phyloP scores from a whole-genome alignment of 805 yeast genomes.

The Kregervanrija fluxuum region DNA sequence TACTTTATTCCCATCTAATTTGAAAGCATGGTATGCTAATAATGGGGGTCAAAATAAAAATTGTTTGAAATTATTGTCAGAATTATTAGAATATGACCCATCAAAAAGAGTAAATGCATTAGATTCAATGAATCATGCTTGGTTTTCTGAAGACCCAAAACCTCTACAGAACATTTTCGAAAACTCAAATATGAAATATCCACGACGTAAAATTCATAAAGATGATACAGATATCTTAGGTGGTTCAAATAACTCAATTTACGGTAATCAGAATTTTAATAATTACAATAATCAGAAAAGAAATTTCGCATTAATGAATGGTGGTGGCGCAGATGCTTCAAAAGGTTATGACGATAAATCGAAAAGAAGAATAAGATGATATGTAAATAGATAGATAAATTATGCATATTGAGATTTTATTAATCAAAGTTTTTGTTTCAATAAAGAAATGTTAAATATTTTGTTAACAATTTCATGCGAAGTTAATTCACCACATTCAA shows the following conservation, averaged over 20 bases:
- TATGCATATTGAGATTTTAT: no score
- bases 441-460: not conserved
- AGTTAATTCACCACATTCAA: slow-evolving; percentile 17
- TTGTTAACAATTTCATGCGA: slow-evolving; percentile 11
- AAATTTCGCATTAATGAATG: slow-evolving; percentile 11
- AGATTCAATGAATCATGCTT: slow-evolving; percentile 68
- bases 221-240: slow-evolving; percentile 72
- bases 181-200: slow-evolving; percentile 66
- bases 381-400: no score
- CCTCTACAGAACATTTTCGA: slow-evolving; percentile 77
- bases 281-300: slow-evolving; percentile 12
- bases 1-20: slow-evolving; percentile 57
- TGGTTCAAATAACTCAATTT: slow-evolving; percentile 19
- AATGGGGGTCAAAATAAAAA: slow-evolving; percentile 67
- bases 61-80: slow-evolving; percentile 59
- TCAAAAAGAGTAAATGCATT: slow-evolving; percentile 69
- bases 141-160: slow-evolving; percentile 62
- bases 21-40: slow-evolving; percentile 80
- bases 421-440: not conserved
- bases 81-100: slow-evolving; percentile 79
- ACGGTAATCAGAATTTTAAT: slow-evolving; percentile 12
- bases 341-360: slow-evolving; percentile 3
- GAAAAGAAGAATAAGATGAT: slow-evolving; percentile 2
- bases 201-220: slow-evolving; percentile 77
- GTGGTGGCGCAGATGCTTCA: not conserved